These are phyloP conservation scores for Diplodia sapinea DNA, from an alignment of 2,329 filamentous ascomycete species.

Conservation along the genomic window DNA sequence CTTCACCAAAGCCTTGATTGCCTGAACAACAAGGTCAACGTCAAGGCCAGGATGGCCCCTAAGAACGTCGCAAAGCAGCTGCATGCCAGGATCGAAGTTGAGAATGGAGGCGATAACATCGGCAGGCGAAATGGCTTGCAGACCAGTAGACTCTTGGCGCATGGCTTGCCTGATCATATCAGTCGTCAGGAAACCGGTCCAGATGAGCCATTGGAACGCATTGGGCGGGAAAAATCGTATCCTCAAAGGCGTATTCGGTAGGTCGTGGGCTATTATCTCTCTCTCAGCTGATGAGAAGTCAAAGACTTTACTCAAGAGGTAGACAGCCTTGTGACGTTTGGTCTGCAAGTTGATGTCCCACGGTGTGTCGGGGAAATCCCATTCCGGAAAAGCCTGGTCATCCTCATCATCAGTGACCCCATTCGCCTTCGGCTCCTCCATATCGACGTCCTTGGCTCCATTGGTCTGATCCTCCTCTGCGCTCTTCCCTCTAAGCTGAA, in stretches of 20 bases:
- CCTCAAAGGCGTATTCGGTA: constrained; percentile 22
- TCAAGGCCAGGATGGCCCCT: constrained; percentile 67
- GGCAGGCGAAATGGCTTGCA: constrained; percentile 60
- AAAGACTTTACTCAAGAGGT: constrained; percentile 58
- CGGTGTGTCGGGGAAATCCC: constrained; percentile 50
- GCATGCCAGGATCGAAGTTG: constrained; percentile 71
- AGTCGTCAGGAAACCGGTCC: constrained; percentile 58
- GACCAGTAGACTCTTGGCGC: constrained; percentile 40
- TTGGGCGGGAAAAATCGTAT: constrained; percentile 55
- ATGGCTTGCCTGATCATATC: constrained; percentile 53
- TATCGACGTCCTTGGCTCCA: constrained; percentile 6
- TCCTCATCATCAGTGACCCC: constrained; percentile 17
- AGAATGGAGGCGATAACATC: constrained; percentile 68
- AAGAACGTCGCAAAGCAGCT: constrained; percentile 69
- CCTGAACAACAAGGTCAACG: constrained; percentile 68
- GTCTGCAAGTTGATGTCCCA: constrained; percentile 58
- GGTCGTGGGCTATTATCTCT: constrained; percentile 39
- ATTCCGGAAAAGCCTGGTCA: constrained; percentile 49
- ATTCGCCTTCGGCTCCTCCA: constrained; percentile 21
- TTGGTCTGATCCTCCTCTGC: constrained; percentile 9
- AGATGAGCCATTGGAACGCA: constrained; percentile 65
- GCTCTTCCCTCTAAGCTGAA: constrained; percentile 37
- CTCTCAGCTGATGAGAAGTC: constrained; percentile 35
- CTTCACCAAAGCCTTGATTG: constrained; percentile 69
- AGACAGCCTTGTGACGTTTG: constrained; percentile 69